Percentiles rank a stretch among this genome's conserved stretches.
phyloP scores from a whole-genome alignment of 192 early-diverging fungal species.

The Rhizophagus sp. region DNA sequence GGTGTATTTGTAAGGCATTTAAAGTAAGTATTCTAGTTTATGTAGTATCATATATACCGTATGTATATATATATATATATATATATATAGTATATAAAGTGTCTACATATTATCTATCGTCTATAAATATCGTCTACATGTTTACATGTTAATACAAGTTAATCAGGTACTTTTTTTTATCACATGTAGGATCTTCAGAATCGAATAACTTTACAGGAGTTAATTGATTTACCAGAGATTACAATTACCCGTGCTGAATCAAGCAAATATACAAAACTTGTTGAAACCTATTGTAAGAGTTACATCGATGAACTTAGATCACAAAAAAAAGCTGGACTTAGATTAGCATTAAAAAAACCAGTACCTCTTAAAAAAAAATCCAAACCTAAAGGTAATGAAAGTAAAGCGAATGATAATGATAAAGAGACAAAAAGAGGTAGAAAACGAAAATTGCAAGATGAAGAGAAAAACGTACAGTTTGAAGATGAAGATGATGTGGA shows the following conservation, averaged over 20 bases:
- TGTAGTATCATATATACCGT: no score
- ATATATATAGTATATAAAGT: no score
- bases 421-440: not conserved
- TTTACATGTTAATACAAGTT: not conserved
- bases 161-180: not conserved
- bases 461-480: not conserved
- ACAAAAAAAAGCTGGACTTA: not conserved
- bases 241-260: not conserved
- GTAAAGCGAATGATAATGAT: not conserved
- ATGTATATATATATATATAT: no score
- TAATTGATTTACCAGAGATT: not conserved
- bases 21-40: not conserved
- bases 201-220: not conserved
- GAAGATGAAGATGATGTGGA: no score
- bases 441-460: not conserved
- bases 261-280: not conserved
- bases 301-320: slow-evolving; percentile 5
- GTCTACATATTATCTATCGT: no score
- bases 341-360: not conserved
- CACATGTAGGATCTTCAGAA: not conserved
- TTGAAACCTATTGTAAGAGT: not conserved
- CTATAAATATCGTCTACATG: not conserved
- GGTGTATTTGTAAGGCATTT: slow-evolving; percentile 2
- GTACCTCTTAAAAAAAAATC: not conserved
- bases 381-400: not conserved